A percentile compares a stretch with the other conserved stretches of the same genome.
phyloP scores from a whole-genome alignment of 1,284 basidiomycete genomes.

The Ustanciosporium gigantosporum region DNA sequence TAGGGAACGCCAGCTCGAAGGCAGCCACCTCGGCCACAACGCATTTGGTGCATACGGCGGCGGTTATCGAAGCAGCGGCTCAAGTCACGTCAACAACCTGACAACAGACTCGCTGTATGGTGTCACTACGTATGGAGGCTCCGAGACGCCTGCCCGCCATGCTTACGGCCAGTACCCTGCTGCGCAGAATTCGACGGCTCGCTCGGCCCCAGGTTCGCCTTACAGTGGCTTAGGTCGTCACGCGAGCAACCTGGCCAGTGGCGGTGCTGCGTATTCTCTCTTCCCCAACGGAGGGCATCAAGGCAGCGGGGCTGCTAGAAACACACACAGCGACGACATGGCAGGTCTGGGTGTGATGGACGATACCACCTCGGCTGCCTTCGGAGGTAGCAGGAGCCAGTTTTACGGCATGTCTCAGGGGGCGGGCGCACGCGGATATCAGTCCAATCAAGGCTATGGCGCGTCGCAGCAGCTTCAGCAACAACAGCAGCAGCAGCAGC shows the following conservation, averaged over 20 bases:
- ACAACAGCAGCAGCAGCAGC: not conserved
- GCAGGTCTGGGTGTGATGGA: constrained; percentile 30
- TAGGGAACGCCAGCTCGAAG: constrained; percentile 31
- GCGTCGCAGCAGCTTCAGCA: constrained; percentile 2
- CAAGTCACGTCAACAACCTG: constrained; percentile 8
- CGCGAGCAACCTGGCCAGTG: constrained; percentile 13
- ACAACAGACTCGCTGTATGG: constrained; percentile 25
- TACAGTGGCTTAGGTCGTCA: constrained; percentile 35
- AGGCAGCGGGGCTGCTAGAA: not conserved
- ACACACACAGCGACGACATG: constrained; percentile 6
- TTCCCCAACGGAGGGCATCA: constrained; percentile 17
- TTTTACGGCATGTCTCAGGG: constrained; percentile 15
- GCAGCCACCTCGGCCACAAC: constrained; percentile 9
- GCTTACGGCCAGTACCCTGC: constrained; percentile 13
- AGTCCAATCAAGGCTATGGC: constrained; percentile 1
- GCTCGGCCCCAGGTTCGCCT: constrained; percentile 33
- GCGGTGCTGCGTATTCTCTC: constrained; percentile 28
- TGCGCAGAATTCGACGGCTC: constrained; percentile 22
- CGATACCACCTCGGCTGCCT: not conserved
- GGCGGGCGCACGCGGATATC: constrained; percentile 7
- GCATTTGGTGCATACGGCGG: constrained; percentile 31
- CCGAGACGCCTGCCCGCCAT: constrained; percentile 27
- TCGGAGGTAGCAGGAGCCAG: constrained; percentile 7
- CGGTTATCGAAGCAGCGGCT: constrained; percentile 10
- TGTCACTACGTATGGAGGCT: constrained; percentile 21